Conservation (phyloP, 805 yeast species). For the Maudiozyma saulgeensis region DNA sequence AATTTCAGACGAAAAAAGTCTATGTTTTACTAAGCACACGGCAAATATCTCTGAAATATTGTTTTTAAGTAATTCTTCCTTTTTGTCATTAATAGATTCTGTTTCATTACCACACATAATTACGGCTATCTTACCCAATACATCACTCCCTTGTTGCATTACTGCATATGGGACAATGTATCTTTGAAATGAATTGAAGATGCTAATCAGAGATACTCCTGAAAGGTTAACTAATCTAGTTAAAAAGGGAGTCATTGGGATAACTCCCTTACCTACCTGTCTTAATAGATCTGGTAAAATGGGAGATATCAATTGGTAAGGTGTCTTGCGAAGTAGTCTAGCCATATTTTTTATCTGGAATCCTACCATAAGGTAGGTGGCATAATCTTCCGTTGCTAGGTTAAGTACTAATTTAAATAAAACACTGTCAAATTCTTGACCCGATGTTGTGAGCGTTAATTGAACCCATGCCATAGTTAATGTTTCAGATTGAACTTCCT, state of each 20-base stretch:
- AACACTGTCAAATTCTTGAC: constrained; percentile 58
- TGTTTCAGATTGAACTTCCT: constrained; percentile 45
- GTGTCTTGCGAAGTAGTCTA: constrained; percentile 43
- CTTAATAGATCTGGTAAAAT: constrained; percentile 65
- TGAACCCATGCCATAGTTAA: constrained; percentile 55
- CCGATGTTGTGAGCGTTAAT: constrained; percentile 50
- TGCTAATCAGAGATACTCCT: constrained; percentile 50
- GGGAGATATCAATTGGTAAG: constrained; percentile 75
- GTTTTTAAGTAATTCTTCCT: constrained; percentile 16
- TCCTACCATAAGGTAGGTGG: constrained; percentile 53
- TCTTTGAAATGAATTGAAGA: constrained; percentile 58
- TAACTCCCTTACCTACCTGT: constrained; percentile 46
- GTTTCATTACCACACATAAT: constrained; percentile 18
- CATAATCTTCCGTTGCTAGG: constrained; percentile 55
- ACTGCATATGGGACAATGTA: constrained; percentile 72
- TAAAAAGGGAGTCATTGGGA: constrained; percentile 43
- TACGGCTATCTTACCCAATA: constrained; percentile 33
- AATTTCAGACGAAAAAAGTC: constrained; percentile 24
- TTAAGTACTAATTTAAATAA: constrained; percentile 56
- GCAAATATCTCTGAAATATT: constrained; percentile 30
- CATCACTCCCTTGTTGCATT: constrained; percentile 53
- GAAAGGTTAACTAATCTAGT: constrained; percentile 54
- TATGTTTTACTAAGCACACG: constrained; percentile 26
- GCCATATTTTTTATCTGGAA: constrained; percentile 57
- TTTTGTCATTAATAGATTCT: constrained; percentile 13